These are phyloP conservation scores for Flueggea neowawraea DNA, from an alignment of 441 rosid genomes.

Conservation along the genomic window DNA sequence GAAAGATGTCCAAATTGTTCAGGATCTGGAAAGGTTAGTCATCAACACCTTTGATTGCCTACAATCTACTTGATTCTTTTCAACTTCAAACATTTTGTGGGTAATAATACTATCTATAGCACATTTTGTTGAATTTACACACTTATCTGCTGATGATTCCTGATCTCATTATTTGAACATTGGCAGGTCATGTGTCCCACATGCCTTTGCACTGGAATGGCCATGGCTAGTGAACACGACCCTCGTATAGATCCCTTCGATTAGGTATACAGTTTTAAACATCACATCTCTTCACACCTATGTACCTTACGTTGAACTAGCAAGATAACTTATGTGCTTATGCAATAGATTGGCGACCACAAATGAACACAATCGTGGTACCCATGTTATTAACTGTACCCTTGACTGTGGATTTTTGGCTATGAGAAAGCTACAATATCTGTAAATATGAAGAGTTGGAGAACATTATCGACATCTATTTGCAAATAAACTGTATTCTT, in stretches of 20 bases:
- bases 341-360: neutral
- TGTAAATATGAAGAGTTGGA: neutral
- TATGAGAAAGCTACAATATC: neutral
- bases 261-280: slow-evolving; percentile 13
- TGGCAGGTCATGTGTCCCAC: slow-evolving; percentile 96
- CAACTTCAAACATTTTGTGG: too few relatives aligned
- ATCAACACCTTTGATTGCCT: neutral
- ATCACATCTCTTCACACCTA: neutral
- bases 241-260: slow-evolving; percentile 93
- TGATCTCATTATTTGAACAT: neutral
- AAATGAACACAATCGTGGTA: neutral
- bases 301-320: neutral
- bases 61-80: neutral
- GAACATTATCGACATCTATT: neutral
- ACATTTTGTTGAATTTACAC: too few relatives aligned
- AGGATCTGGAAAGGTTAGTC: slow-evolving; percentile 83
- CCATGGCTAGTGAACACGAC: slow-evolving; percentile 99
- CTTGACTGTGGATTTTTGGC: neutral
- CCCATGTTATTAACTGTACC: neutral
- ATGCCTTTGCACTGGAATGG: slow-evolving; percentile 98
- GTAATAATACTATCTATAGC: too few relatives aligned
- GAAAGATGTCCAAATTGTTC: slow-evolving; percentile 97
- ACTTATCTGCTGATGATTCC: neutral
- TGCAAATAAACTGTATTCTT: neutral
- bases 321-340: neutral